Evolutionary conservation across 306 rosid genomes (phyloP).

Genomic region (Ormosia emarginata): DNA sequence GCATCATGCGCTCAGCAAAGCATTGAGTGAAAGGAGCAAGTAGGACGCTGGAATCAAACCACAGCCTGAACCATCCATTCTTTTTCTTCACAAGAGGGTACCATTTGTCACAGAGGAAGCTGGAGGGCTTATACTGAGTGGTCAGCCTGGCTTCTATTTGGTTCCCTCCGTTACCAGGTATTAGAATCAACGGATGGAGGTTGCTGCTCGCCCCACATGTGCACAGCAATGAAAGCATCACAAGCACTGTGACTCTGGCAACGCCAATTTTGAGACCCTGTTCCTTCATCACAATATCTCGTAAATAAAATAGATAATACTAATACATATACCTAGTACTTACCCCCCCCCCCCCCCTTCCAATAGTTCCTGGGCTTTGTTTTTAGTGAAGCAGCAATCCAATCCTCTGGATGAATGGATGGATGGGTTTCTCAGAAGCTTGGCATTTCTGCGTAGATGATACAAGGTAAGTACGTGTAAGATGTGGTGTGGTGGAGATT

Average conservation of each 20-base stretch:
- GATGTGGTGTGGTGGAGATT: not conserved
- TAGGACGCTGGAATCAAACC: constrained; percentile 75
- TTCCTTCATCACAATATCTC: constrained; percentile 19
- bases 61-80: constrained; percentile 80
- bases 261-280: not conserved
- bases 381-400: not conserved
- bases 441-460: not conserved
- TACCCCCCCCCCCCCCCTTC: not conserved
- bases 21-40: constrained; percentile 70
- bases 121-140: constrained; percentile 45
- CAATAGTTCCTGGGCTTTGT: not conserved
- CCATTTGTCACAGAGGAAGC: constrained; percentile 61
- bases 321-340: not conserved
- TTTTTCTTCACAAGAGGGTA: constrained; percentile 46
- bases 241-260: constrained; percentile 19
- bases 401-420: no score
- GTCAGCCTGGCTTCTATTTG: constrained; percentile 75
- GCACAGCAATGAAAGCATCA: constrained; percentile 38
- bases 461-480: not conserved
- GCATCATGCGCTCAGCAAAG: constrained; percentile 85
- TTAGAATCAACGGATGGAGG: constrained; percentile 65
- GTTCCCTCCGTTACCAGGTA: constrained; percentile 91
- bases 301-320: not conserved
- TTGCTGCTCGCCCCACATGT: constrained; percentile 39
- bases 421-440: no score